Conservation (phyloP, 129 eudicot genomes). For the Kitagawia praeruptora region DNA sequence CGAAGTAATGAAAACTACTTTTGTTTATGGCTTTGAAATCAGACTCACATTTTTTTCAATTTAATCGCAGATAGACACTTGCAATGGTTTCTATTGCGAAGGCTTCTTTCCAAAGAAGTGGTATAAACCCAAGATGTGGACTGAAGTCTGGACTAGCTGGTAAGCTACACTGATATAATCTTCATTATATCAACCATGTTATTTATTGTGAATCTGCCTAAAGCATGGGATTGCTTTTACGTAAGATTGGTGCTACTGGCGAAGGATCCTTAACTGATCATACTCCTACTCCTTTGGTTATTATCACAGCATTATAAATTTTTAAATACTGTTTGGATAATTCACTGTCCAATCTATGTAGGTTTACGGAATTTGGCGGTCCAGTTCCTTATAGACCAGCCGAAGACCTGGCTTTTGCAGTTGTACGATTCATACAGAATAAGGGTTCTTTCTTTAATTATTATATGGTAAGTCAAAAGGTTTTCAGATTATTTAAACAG, state of each 20-base stretch:
- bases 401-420: conserved; percentile 82
- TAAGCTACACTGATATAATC: conserved; percentile 31
- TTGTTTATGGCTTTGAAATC: neutral
- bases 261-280: neutral
- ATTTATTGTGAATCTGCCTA: neutral
- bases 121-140: conserved; percentile 86
- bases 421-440: conserved; percentile 72
- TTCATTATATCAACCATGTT: neutral
- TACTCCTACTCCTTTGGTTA: neutral
- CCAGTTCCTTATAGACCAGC: conserved; percentile 67
- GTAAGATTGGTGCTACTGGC: too few species aligned
- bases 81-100: conserved; percentile 97
- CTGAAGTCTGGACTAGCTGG: conserved; percentile 97
- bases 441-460: conserved; percentile 77
- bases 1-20: neutral
- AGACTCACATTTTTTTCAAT: neutral
- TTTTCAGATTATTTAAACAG: neutral
- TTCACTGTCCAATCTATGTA: conserved; percentile 10
- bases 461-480: conserved; percentile 52
- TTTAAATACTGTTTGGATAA: neutral
- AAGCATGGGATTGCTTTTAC: neutral
- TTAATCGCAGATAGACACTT: conserved; percentile 71
- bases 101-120: conserved; percentile 62
- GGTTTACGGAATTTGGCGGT: conserved; percentile 85
- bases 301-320: neutral